Conservation (phyloP, 2,329 filamentous ascomycete species). For the Sporothrix brasiliensis region DNA sequence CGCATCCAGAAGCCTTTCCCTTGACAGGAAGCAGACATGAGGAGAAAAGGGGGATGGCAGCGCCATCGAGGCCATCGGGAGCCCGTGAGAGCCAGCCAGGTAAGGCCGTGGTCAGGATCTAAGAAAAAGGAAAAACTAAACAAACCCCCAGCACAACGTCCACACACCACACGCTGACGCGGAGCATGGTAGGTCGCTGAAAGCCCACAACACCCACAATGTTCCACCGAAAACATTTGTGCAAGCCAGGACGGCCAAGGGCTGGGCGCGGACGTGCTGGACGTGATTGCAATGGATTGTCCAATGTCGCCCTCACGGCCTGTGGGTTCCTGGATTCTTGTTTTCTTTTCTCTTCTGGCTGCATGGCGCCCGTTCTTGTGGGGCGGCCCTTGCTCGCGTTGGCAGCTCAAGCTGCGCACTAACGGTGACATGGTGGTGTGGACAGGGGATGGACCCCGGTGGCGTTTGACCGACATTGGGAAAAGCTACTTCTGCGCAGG, state of each 20-base stretch:
- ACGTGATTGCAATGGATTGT: slow-evolving; percentile 4
- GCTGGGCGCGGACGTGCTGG: slow-evolving; percentile 2
- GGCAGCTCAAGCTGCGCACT: slow-evolving; percentile 19
- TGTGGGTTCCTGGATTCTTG: neutral
- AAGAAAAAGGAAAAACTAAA: slow-evolving; percentile 13
- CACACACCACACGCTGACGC: neutral
- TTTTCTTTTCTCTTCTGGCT: neutral
- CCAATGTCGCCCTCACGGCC: slow-evolving; percentile 10
- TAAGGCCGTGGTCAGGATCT: slow-evolving; percentile 17
- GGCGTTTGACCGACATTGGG: slow-evolving; percentile 8
- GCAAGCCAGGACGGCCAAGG: slow-evolving; percentile 10
- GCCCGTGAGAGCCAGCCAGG: neutral
- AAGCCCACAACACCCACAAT: neutral
- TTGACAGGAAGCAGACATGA: slow-evolving; percentile 11
- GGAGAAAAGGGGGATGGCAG: neutral
- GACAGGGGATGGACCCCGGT: slow-evolving; percentile 16
- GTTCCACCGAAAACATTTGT: neutral
- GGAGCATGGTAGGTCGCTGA: neutral
- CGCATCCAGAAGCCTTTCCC: slow-evolving; percentile 8
- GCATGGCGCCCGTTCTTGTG: slow-evolving; percentile 26
- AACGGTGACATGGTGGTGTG: slow-evolving; percentile 16
- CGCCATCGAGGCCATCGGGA: neutral
- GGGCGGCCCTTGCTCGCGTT: slow-evolving; percentile 27
- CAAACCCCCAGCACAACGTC: neutral
- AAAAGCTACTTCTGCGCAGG: slow-evolving; percentile 16